Conservation (phyloP, 1,284 basidiomycete species). For the Pseudozyma pruni region DNA sequence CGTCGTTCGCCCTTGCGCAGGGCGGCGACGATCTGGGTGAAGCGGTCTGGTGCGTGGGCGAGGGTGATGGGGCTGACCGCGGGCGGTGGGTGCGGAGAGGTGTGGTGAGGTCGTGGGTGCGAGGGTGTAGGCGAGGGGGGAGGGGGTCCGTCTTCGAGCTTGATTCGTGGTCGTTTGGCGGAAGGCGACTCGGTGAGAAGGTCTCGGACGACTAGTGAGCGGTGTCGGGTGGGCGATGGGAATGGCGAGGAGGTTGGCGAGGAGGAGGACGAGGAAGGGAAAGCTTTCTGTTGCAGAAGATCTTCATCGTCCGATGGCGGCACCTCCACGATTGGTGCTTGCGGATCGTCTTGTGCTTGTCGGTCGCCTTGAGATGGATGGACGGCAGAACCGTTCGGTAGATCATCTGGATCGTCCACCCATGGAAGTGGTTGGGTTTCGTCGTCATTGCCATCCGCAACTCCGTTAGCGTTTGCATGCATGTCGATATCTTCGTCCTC, state of each 20-base stretch:
- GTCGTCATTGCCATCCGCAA: background rate
- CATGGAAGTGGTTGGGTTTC: conserved; percentile 25
- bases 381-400: no score
- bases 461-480: background rate
- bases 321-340: conserved; percentile 1
- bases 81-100: conserved; percentile 1
- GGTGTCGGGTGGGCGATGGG: background rate
- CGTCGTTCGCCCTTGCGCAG: conserved; percentile 25
- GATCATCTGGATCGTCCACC: conserved; percentile 5
- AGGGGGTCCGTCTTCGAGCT: background rate
- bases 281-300: conserved; percentile 9
- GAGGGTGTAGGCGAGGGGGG: background rate
- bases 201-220: background rate
- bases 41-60: conserved; percentile 4
- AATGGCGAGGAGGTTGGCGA: conserved; percentile 1
- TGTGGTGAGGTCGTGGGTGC: background rate
- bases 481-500: background rate
- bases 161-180: conserved; percentile 2
- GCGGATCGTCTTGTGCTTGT: background rate
- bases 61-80: conserved; percentile 24
- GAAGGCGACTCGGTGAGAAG: background rate
- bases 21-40: conserved; percentile 31
- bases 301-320: conserved; percentile 40
- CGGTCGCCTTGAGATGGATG: no score
- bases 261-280: conserved; percentile 3